phyloP scores from a whole-genome alignment of 345 rosid species.

The Mangifera indica region DNA sequence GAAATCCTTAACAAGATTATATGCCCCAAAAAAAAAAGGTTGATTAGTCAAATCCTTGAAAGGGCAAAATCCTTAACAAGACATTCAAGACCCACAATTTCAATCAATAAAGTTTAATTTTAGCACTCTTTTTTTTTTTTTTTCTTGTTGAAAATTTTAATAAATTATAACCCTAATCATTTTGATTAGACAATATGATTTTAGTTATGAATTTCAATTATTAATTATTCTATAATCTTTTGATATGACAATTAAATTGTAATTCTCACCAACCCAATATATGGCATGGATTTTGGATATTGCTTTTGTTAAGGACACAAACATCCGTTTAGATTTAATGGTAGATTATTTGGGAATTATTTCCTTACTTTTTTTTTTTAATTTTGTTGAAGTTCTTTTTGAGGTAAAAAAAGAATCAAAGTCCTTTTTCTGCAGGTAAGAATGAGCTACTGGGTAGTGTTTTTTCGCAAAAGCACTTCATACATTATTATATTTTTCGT shows the following conservation, averaged over 20 bases:
- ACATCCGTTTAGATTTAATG: neutral
- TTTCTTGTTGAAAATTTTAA: neutral
- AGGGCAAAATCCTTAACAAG: constrained; percentile 11
- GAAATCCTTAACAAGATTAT: no score
- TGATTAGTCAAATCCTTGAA: constrained; percentile 12
- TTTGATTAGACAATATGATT: constrained; percentile 11
- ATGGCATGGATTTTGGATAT: constrained; percentile 9
- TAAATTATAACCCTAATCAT: neutral
- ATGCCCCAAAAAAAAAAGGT: no score
- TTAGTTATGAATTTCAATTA: neutral
- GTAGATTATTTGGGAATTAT: neutral
- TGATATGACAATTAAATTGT: neutral
- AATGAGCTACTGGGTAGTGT: no score
- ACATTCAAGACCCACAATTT: constrained; percentile 11
- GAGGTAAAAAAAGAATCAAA: no score
- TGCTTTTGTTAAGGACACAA: constrained; percentile 7
- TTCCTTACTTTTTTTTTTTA: no score
- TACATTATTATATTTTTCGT: no score
- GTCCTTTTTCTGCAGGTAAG: no score
- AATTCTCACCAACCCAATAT: neutral
- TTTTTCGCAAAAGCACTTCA: no score
- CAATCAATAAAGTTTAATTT: neutral
- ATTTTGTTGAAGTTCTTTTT: no score
- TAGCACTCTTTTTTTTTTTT: neutral
- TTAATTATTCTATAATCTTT: neutral